phyloP scores from a whole-genome alignment of 2,329 filamentous ascomycete genomes.

The Gnomoniopsis smithogilvyi region DNA sequence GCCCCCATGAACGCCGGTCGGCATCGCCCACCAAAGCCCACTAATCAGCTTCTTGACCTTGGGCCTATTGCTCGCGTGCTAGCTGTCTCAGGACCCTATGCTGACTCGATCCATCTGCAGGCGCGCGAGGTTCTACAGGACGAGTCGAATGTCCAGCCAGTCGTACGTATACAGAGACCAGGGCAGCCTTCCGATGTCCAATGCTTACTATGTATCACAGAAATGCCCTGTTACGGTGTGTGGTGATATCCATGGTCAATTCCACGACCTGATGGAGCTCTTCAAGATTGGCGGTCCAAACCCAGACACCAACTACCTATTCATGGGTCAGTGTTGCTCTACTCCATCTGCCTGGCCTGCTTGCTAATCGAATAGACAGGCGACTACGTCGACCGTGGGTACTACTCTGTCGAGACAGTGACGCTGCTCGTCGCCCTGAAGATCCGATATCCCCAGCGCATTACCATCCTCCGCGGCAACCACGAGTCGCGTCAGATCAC shows the following conservation, averaged over 20 bases:
- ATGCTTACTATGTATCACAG: constrained; percentile 42
- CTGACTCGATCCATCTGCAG: constrained; percentile 45
- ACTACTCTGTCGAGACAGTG: constrained; percentile 98
- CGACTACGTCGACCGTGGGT: constrained; percentile 97
- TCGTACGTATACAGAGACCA: constrained; percentile 59
- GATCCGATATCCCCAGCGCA: constrained; percentile 95
- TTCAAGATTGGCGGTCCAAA: constrained; percentile 99
- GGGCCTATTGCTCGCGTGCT: constrained; percentile 9
- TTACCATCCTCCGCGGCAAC: constrained; percentile 97
- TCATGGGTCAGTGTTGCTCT: constrained; percentile 74
- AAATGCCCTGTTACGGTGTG: constrained; percentile 99
- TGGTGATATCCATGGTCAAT: constrained; percentile 98
- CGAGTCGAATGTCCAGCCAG: constrained; percentile 97
- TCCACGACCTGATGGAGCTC: constrained; percentile 98
- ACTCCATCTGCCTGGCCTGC: neutral
- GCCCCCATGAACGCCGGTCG: neutral
- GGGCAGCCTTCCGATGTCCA: neutral
- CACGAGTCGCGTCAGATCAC: constrained; percentile 99
- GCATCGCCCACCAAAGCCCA: neutral
- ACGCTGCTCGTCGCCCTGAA: constrained; percentile 95
- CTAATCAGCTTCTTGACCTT: neutral
- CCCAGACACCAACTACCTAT: constrained; percentile 98
- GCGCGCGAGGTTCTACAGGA: constrained; percentile 95
- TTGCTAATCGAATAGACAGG: constrained; percentile 47
- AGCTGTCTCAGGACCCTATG: constrained; percentile 17